Percentiles rank a stretch among this genome's conserved stretches.
Conservation (phyloP, 2,329 filamentous ascomycete genomes). For the Metarhizium rileyi region DNA sequence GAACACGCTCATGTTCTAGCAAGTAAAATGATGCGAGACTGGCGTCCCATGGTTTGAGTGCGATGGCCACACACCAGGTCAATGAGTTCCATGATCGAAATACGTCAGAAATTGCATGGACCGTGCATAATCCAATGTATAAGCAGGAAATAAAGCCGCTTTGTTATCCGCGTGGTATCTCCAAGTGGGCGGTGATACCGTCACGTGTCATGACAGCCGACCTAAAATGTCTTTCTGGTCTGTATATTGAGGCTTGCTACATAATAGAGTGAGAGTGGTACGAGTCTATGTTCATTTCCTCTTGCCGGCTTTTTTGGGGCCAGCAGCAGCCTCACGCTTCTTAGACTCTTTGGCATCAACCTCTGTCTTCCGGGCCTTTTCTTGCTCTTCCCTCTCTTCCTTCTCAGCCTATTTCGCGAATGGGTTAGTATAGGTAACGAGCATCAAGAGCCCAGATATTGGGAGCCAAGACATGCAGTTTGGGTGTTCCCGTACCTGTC, state of each 20-base stretch:
- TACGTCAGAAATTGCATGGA: too few species aligned
- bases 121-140: too few species aligned
- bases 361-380: slow-evolving; percentile 38
- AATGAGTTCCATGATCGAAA: too few species aligned
- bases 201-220: not conserved
- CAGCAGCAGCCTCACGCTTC: slow-evolving; percentile 42
- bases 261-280: not conserved
- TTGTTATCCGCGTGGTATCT: too few species aligned
- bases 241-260: not conserved
- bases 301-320: slow-evolving; percentile 39
- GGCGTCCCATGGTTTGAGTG: too few species aligned
- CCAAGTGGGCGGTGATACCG: too few species aligned
- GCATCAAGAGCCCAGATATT: not conserved
- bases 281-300: slow-evolving; percentile 25
- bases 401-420: slow-evolving; percentile 39
- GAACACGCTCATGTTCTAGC: not conserved
- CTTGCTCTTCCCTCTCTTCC: slow-evolving; percentile 44
- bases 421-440: slow-evolving; percentile 16
- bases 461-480: not conserved
- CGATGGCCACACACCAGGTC: too few species aligned
- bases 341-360: slow-evolving; percentile 47
- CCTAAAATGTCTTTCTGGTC: not conserved
- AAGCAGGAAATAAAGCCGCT: too few species aligned
- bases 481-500: slow-evolving; percentile 47
- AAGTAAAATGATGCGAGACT: not conserved